Base-by-base conservation (phyloP, 352 stramenopile genomes). In the Phytophthora syringae region DNA sequence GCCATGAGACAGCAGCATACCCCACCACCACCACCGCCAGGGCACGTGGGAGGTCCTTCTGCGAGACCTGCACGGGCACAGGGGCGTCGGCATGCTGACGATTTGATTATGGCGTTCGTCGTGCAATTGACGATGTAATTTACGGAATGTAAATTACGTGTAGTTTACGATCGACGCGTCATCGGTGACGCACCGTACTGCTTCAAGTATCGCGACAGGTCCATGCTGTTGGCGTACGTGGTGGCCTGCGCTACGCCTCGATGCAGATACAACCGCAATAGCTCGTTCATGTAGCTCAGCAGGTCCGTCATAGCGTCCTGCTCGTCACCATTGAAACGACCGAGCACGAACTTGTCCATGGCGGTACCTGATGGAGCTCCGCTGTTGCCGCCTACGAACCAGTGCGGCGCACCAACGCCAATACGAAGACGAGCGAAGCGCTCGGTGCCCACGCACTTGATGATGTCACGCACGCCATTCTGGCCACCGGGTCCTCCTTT, bases 381-480 rank as follows among this genome's bases (percentile, higher is more conserved):
- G 6, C 67, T 90, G 37, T 84, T 85, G 45, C 80, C 83, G 15
- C 72, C 77, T 25, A 67, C 64, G 62, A 96, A 96, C 88, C 88
- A 96, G 49, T 92, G 63, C 2, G 86, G 84, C 5, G 84, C 81
- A 7, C 88, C 88, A 11, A 96, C 66, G 24, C 88, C 88, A 42
- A 96, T 89, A 52, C 90, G 90, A 43, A 96, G 79, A 4, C 88
- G 81, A 48, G 85, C 86, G 53, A 96, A 96, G 32, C 88, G 86
- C 60, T 96, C 86, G 2, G 82, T 87, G 25, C 82, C 79, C 1
- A 89, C 65, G 27, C 86, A 90, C 65, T 96, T 94, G 60, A 96
- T 96, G 61, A 96, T 84, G 56, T 96, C 88, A 7, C 74, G 75
- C 44, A 96, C 68, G 24, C 88, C 88, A 32, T 96, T 96, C 66